These are phyloP conservation scores for Globisporangium perplexum DNA, from an alignment of 352 stramenopile species.

Conservation along the genomic window DNA sequence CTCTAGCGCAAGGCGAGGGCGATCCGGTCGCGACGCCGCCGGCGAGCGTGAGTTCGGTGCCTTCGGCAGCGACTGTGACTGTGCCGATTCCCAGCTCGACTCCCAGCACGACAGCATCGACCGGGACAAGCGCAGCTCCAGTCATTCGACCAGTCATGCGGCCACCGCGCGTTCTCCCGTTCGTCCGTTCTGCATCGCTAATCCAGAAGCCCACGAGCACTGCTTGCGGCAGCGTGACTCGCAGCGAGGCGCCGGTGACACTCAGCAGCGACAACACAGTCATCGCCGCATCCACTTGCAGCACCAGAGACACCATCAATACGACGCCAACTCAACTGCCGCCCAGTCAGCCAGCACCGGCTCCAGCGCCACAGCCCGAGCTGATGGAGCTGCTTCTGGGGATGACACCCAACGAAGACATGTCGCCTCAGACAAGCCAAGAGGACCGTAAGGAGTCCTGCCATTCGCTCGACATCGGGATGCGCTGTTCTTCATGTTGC, in stretches of 20 bases:
- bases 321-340: neutral
- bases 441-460: constrained; percentile 3
- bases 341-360: neutral
- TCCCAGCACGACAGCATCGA: neutral
- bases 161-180: constrained; percentile 6
- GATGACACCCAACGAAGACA: neutral
- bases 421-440: constrained; percentile 9
- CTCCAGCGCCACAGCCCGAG: neutral
- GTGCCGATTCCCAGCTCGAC: neutral
- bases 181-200: neutral
- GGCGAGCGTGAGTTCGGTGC: neutral
- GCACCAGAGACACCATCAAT: neutral
- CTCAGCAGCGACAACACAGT: neutral
- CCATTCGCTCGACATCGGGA: neutral
- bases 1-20: neutral
- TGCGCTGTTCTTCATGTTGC: neutral
- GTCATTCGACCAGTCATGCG: constrained; percentile 1
- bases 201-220: neutral
- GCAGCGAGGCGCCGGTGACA: neutral
- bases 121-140: neutral
- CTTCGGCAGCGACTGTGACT: neutral
- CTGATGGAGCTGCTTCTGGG: constrained; percentile 6
- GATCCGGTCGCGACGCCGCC: neutral
- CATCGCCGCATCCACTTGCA: neutral
- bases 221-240: neutral